Percentiles rank a stretch among this genome's conserved stretches.
Conservation (phyloP, 148 eudicot genomes). For the Chenopodium album region DNA sequence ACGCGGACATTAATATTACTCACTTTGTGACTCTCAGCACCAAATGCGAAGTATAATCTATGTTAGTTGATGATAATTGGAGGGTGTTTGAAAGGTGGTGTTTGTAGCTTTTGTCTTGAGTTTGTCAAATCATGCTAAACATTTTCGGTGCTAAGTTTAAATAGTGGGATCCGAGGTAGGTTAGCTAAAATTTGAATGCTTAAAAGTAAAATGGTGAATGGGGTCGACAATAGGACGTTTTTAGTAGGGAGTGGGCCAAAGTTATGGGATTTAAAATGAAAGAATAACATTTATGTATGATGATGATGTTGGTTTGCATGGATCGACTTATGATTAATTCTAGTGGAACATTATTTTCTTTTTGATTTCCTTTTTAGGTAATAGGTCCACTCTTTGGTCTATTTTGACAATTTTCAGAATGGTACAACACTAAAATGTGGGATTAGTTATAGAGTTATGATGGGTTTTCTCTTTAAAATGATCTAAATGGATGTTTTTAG, state of each 20-base stretch:
- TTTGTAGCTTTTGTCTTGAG: neutral
- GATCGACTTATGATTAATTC: neutral
- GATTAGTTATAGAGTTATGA: neutral
- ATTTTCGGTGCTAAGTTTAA: slow-evolving; percentile 10
- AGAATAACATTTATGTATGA: neutral
- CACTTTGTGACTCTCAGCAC: too few species aligned
- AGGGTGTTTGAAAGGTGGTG: neutral
- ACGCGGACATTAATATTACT: too few species aligned
- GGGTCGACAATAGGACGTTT: neutral
- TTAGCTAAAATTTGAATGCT: neutral
- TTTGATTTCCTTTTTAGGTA: slow-evolving; percentile 9
- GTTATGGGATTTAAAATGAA: neutral
- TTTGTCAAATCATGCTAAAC: neutral
- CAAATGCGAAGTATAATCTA: too few species aligned
- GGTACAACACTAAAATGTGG: neutral
- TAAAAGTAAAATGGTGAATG: neutral
- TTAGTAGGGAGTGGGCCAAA: slow-evolving; percentile 5
- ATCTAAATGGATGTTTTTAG: neutral
- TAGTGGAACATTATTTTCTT: neutral
- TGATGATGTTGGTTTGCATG: slow-evolving; percentile 13
- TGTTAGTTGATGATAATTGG: neutral
- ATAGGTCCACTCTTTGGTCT: neutral
- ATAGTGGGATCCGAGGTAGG: slow-evolving; percentile 14
- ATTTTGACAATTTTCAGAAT: neutral
- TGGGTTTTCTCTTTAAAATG: neutral